Percentiles rank a stretch among this genome's conserved stretches.
Conservation (phyloP, 306 rosid genomes). For the Lupinus albus region DNA sequence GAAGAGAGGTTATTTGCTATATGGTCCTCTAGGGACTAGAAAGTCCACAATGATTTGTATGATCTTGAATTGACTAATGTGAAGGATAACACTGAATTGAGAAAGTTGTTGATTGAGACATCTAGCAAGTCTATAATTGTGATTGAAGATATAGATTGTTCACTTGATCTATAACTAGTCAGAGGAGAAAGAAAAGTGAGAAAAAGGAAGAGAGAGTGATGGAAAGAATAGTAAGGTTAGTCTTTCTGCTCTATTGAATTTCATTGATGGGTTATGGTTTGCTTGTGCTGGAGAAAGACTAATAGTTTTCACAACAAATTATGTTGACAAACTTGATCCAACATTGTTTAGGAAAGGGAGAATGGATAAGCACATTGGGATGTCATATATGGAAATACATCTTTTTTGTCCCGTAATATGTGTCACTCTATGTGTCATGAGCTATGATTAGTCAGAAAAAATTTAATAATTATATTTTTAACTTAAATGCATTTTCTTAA, state of each 20-base stretch:
- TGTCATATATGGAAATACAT: too few relatives aligned
- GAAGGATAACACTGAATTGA: conserved; percentile 67
- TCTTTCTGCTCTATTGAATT: conserved; percentile 73
- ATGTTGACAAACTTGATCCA: conserved; percentile 78
- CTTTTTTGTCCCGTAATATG: too few relatives aligned
- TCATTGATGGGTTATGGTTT: conserved; percentile 90
- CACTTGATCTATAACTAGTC: conserved; percentile 70
- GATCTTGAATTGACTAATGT: conserved; percentile 72
- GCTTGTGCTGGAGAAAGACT: conserved; percentile 75
- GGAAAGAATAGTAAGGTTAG: conserved; percentile 55
- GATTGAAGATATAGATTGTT: conserved; percentile 83
- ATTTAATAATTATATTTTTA: too few relatives aligned
- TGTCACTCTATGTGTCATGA: too few relatives aligned
- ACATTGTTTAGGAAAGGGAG: conserved; percentile 84
- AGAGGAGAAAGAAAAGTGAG: conserved; percentile 53
- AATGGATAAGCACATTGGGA: conserved; percentile 81
- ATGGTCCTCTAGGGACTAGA: conserved; percentile 87
- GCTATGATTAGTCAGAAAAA: too few relatives aligned
- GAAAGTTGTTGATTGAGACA: conserved; percentile 64
- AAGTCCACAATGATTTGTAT: conserved; percentile 82
- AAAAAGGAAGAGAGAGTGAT: conserved; percentile 42
- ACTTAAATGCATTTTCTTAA: too few relatives aligned
- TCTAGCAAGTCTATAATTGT: conserved; percentile 70
- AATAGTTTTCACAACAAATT: conserved; percentile 80
- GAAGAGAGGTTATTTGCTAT: conserved; percentile 77